A percentile compares a stretch with the other conserved stretches of the same genome.
Evolutionary conservation across 75 land plant species (phyloP).

Genomic region (Pinus tabuliformis): DNA sequence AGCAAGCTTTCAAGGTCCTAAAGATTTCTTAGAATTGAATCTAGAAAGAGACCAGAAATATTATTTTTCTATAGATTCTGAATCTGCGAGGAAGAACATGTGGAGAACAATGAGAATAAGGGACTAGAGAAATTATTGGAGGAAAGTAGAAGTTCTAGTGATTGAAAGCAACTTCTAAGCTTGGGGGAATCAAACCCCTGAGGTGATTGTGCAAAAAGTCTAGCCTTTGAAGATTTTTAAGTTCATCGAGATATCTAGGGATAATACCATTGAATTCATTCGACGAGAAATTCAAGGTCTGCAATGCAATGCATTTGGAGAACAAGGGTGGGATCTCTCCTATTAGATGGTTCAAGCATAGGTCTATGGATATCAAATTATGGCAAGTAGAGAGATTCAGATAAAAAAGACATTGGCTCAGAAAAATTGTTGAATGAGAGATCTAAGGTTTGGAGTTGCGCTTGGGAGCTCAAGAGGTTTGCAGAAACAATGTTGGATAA

Average conservation of each 20-base stretch:
- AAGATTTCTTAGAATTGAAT: conserved; percentile 23
- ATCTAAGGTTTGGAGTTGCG: conserved; percentile 57
- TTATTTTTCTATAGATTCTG: conserved; percentile 61
- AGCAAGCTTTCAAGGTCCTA: conserved; percentile 45
- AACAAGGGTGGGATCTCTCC: conserved; percentile 29
- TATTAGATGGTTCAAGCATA: conserved; percentile 34
- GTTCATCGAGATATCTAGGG: conserved; percentile 30
- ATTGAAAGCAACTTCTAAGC: conserved; percentile 41
- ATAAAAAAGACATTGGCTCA: conserved; percentile 28
- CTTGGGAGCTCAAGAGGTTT: conserved; percentile 9
- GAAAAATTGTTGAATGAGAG: conserved; percentile 75
- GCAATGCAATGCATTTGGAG: conserved; percentile 36
- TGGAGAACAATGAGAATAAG: conserved; percentile 40
- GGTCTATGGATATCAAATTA: conserved; percentile 38
- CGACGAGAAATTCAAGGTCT: conserved; percentile 36
- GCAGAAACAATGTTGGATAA: conserved; percentile 36
- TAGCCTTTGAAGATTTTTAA: conserved; percentile 34
- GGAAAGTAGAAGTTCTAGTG: conserved; percentile 42
- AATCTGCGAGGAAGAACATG: conserved; percentile 41
- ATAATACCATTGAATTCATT: conserved; percentile 51
- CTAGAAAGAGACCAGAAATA: conserved; percentile 53
- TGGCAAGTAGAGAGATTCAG: conserved; percentile 21
- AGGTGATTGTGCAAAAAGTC: conserved; percentile 64
- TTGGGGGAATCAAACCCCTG: conserved; percentile 54
- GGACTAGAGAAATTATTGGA: conserved; percentile 56